Base-by-base conservation (phyloP, 2,329 filamentous ascomycete genomes). In the Monosporascus sp. region DNA sequence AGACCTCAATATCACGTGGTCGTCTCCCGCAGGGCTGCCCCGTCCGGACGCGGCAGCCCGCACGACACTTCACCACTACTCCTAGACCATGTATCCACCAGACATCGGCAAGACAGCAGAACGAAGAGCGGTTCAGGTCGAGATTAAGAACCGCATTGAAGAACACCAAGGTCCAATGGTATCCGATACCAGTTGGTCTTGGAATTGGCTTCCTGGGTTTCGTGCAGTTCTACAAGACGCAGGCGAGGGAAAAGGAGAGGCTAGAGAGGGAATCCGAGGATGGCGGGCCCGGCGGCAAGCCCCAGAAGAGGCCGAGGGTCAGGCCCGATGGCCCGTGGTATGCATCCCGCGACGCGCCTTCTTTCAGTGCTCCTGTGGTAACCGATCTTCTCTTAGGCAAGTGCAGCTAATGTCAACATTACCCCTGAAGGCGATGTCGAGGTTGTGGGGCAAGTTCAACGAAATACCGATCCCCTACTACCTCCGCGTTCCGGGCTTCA, bases 331-430 rank as follows among this genome's bases (percentile, higher is more conserved):
- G 92, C 25, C 90, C 92, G 70, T 96, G 92, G 87, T 86, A 75
- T 35, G 31, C 11, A 14, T 35, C 11, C 31, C 31, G 11, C 31
- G 31, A 14, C 11, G 11, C 31, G 31, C 1, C 31, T 35, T 11
- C 31, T 35, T 35, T 14, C 31, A 14, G 31, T 35, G 31, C 31
- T 35, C 31, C 9, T 35, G 31, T 35, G 31, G 31, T 35, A 35
- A 35, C 31, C 9, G 9, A 14, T 35, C 56, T 64, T 8, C 52
- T 39, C 52, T n/a, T 51, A 82, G 79, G 89, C 89, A 93, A 67
- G 89, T 97, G 50, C 89, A 92, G 68, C 82, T 97, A 68, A 96
- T 97, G 88, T 95, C 90, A 7, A 96, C 90, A 2, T 76, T 97
- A 55, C 92, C 92, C 36, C 77, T 97, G 57, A 97, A 97, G 74